Conservation (phyloP, 2,329 filamentous ascomycete genomes). For the Apiospora saccharicola region DNA sequence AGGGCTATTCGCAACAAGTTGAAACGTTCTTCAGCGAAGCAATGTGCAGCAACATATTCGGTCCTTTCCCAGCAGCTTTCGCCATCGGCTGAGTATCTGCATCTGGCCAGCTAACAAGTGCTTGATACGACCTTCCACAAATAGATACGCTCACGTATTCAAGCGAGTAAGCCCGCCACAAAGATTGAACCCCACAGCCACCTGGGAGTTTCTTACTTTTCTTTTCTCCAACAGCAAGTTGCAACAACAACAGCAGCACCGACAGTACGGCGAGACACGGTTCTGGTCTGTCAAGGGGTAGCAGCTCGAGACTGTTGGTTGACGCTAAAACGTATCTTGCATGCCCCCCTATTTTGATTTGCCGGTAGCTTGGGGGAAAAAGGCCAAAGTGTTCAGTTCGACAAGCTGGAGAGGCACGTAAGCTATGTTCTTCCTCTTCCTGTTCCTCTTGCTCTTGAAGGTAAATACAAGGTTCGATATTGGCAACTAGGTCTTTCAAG, state of each 20-base stretch:
- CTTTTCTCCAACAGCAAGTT: slow-evolving; percentile 6
- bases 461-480: slow-evolving; percentile 1
- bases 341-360: neutral
- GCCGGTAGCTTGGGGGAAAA: neutral
- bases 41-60: neutral
- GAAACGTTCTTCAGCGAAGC: neutral
- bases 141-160: neutral
- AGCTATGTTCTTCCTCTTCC: neutral
- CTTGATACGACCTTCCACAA: slow-evolving; percentile 19
- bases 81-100: slow-evolving; percentile 15
- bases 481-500: neutral
- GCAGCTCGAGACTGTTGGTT: slow-evolving; percentile 13
- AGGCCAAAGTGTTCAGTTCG: neutral
- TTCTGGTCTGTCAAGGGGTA: neutral
- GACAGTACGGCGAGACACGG: neutral
- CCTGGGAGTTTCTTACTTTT: neutral
- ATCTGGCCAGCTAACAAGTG: slow-evolving; percentile 12
- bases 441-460: neutral
- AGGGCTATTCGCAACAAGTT: neutral
- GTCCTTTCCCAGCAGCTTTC: slow-evolving; percentile 4
- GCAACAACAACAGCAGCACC: no score
- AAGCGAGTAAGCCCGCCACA: slow-evolving; percentile 20
- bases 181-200: slow-evolving; percentile 15
- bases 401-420: neutral
- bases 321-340: neutral